A percentile compares a stretch with the other conserved stretches of the same genome.
Evolutionary conservation across 495 filamentous ascomycete species (phyloP).

Genomic region (Xylaria flabelliformis): DNA sequence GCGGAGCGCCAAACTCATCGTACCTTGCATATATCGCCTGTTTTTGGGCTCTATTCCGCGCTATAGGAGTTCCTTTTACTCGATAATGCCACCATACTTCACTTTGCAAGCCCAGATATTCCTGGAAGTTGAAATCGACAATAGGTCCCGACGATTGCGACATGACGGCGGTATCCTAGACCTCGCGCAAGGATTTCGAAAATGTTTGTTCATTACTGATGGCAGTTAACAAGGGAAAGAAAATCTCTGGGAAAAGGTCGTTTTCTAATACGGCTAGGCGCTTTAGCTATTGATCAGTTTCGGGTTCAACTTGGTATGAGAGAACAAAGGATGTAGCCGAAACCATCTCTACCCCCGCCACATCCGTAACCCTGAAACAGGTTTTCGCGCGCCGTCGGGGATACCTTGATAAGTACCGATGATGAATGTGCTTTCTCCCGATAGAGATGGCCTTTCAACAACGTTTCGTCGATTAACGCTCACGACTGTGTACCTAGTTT

Average conservation of each 20-base stretch:
- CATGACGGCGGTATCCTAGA: background rate
- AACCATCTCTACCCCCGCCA: background rate
- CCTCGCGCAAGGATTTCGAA: background rate
- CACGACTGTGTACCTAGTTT: no score
- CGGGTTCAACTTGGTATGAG: background rate
- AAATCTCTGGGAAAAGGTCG: background rate
- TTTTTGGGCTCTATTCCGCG: background rate
- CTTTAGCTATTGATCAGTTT: background rate
- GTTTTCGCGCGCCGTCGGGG: background rate
- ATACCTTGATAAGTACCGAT: no score
- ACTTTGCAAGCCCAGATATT: background rate
- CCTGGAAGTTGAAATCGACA: background rate
- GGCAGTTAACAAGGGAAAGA: background rate
- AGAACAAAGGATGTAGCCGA: conserved; percentile 16
- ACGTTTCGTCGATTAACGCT: no score
- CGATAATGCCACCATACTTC: background rate
- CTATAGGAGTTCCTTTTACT: background rate
- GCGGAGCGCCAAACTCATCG: background rate
- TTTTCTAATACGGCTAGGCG: background rate
- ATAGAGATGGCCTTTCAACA: no score
- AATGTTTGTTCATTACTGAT: background rate
- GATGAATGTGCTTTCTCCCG: no score
- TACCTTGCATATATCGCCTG: background rate
- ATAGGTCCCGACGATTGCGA: background rate
- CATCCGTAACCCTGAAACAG: conserved; percentile 10